phyloP scores from a whole-genome alignment of 495 filamentous ascomycete genomes.

The Aspergillus saccharolyticus region DNA sequence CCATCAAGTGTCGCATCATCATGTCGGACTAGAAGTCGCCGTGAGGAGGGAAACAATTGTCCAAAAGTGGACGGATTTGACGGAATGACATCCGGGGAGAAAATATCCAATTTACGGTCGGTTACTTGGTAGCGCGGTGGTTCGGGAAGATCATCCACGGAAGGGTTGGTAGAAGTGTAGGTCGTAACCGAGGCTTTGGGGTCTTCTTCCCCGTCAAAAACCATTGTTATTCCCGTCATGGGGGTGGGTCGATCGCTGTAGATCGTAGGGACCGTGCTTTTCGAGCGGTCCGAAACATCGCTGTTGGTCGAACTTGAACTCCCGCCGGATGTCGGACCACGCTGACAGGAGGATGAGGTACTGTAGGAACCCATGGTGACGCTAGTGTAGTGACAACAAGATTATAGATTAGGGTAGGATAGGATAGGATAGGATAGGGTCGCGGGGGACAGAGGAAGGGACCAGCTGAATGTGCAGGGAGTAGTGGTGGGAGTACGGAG shows the following conservation, averaged over 20 bases:
- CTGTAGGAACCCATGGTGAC: slow-evolving; percentile 33
- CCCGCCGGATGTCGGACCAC: slow-evolving; percentile 25
- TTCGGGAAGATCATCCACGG: slow-evolving; percentile 56
- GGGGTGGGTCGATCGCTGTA: slow-evolving; percentile 53
- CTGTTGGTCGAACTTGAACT: slow-evolving; percentile 59
- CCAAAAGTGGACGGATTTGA: slow-evolving; percentile 83
- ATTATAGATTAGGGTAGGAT: background rate
- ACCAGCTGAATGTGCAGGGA: background rate
- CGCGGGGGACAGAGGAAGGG: slow-evolving; percentile 6
- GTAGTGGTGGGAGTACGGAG: background rate
- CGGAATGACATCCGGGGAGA: slow-evolving; percentile 58
- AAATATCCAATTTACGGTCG: slow-evolving; percentile 54
- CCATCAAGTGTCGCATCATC: slow-evolving; percentile 90
- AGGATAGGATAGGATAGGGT: background rate
- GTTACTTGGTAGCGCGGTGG: slow-evolving; percentile 56
- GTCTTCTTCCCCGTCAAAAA: slow-evolving; percentile 39
- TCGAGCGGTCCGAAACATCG: slow-evolving; percentile 58
- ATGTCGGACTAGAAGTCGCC: slow-evolving; percentile 77
- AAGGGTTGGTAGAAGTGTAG: slow-evolving; percentile 69
- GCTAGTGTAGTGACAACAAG: slow-evolving; percentile 7
- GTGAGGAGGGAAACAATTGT: slow-evolving; percentile 77
- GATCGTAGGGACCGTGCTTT: slow-evolving; percentile 64
- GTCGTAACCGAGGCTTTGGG: slow-evolving; percentile 69
- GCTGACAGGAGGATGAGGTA: slow-evolving; percentile 30
- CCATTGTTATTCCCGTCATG: slow-evolving; percentile 35